Percentiles rank a stretch among this genome's conserved stretches.
These are phyloP conservation scores for Aspergillus pseudonomiae DNA, from an alignment of 2,329 filamentous ascomycete genomes.

Conservation along the genomic window DNA sequence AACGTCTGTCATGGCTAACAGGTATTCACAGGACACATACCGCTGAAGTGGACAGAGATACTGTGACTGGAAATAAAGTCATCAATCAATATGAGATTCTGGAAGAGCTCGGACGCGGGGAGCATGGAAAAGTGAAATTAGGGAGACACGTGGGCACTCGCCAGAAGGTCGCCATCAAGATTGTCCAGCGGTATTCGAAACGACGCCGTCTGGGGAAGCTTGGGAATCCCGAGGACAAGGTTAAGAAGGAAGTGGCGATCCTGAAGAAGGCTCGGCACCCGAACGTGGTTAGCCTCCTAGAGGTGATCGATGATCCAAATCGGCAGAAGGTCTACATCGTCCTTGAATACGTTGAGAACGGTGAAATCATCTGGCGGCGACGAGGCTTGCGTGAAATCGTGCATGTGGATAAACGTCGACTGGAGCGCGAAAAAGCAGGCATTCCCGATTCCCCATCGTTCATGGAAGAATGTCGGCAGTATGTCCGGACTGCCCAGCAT, in stretches of 20 bases:
- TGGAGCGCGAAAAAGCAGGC: constrained; percentile 75
- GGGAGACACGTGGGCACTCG: constrained; percentile 76
- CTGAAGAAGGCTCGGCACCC: constrained; percentile 96
- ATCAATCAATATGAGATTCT: constrained; percentile 99
- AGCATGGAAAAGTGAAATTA: constrained; percentile 97
- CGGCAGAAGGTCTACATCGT: constrained; percentile 98
- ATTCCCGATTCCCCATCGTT: constrained; percentile 67
- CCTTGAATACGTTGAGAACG: constrained; percentile 89
- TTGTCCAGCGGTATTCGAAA: constrained; percentile 94
- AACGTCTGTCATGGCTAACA: neutral
- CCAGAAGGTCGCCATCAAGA: constrained; percentile 93
- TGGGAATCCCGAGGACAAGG: constrained; percentile 69
- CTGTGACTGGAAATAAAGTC: constrained; percentile 85
- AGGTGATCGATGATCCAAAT: constrained; percentile 96
- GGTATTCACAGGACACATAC: constrained; percentile 71
- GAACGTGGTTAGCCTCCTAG: constrained; percentile 93
- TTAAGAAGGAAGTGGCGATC: constrained; percentile 95
- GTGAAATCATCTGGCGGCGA: constrained; percentile 92
- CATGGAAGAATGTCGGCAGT: constrained; percentile 47
- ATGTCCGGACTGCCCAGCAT: constrained; percentile 42
- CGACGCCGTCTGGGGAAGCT: constrained; percentile 81
- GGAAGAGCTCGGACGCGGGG: constrained; percentile 90
- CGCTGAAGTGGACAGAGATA: constrained; percentile 86
- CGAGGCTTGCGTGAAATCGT: constrained; percentile 84
- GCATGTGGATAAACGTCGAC: constrained; percentile 76